phyloP scores from a whole-genome alignment of 441 rosid genomes.

The Pelargonium fulgidum region DNA sequence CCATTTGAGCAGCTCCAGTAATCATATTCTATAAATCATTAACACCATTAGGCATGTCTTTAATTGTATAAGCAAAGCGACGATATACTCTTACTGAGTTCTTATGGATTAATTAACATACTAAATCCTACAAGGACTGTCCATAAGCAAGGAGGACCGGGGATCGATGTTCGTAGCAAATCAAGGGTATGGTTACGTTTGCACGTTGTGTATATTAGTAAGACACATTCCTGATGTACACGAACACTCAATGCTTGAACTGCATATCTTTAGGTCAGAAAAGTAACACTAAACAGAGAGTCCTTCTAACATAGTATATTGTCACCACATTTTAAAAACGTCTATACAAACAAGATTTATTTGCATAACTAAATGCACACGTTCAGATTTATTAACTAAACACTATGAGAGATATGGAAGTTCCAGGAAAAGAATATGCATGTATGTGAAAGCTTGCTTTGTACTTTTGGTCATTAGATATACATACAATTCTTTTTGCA shows the following conservation, averaged over 20 bases:
- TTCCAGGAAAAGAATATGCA: not conserved
- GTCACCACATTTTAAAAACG: too few species aligned
- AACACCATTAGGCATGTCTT: constrained; percentile 12
- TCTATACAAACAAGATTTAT: not conserved
- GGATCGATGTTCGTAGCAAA: constrained; percentile 83
- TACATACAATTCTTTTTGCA: not conserved
- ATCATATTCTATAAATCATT: constrained; percentile 75
- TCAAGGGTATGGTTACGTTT: constrained; percentile 54
- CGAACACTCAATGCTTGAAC: not conserved
- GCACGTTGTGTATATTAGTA: not conserved
- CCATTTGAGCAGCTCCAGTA: constrained; percentile 99
- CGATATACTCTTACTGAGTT: too few species aligned
- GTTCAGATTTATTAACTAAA: not conserved
- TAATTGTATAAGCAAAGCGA: too few species aligned
- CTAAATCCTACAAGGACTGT: too few species aligned
- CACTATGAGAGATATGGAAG: not conserved
- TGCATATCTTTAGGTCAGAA: not conserved
- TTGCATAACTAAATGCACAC: not conserved
- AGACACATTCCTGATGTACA: not conserved
- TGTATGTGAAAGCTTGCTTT: not conserved
- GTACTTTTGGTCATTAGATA: not conserved
- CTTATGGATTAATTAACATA: not conserved
- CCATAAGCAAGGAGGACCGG: constrained; percentile 44
- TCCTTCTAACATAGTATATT: too few species aligned
- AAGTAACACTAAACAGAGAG: not conserved